Evolutionary conservation across 1,284 basidiomycete species (phyloP).

Genomic region (Ganoderma multipileum): DNA sequence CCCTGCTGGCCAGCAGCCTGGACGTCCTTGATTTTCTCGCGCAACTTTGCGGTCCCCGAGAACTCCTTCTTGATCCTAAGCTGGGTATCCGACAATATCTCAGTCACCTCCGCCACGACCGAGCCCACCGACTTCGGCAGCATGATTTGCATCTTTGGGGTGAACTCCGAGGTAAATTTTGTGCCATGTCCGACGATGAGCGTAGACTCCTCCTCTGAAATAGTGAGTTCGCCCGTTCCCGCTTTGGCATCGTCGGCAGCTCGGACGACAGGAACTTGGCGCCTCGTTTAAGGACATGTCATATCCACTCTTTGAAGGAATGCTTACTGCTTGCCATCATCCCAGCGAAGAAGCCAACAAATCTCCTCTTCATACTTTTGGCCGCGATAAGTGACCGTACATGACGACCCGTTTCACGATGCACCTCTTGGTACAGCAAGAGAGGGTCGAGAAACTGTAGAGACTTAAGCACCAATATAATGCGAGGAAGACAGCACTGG

Average conservation of each 20-base stretch:
- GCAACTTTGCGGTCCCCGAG: constrained; percentile 74
- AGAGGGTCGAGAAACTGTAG: constrained; percentile 95
- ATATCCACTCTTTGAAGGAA: neutral
- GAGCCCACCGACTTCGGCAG: constrained; percentile 86
- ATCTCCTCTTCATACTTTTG: constrained; percentile 84
- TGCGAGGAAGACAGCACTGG: constrained; percentile 13
- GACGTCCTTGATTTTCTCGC: constrained; percentile 69
- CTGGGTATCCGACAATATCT: constrained; percentile 91
- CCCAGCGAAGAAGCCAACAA: constrained; percentile 85
- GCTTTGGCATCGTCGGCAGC: constrained; percentile 89
- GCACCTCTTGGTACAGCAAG: constrained; percentile 87
- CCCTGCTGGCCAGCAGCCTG: constrained; percentile 63
- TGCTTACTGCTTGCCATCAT: constrained; percentile 92
- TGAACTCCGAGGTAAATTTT: constrained; percentile 80
- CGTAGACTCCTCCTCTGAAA: constrained; percentile 81
- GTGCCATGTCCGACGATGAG: constrained; percentile 85
- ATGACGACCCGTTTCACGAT: constrained; percentile 83
- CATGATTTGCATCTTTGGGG: constrained; percentile 87
- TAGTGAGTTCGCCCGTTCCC: constrained; percentile 77
- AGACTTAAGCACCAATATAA: constrained; percentile 18
- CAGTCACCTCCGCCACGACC: constrained; percentile 83
- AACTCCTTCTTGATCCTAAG: constrained; percentile 90
- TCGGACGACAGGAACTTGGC: constrained; percentile 88
- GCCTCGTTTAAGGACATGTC: constrained; percentile 28
- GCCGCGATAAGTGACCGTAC: constrained; percentile 95